Conservation (phyloP, 805 yeast species). For the Wickerhamiella hasegawae region DNA sequence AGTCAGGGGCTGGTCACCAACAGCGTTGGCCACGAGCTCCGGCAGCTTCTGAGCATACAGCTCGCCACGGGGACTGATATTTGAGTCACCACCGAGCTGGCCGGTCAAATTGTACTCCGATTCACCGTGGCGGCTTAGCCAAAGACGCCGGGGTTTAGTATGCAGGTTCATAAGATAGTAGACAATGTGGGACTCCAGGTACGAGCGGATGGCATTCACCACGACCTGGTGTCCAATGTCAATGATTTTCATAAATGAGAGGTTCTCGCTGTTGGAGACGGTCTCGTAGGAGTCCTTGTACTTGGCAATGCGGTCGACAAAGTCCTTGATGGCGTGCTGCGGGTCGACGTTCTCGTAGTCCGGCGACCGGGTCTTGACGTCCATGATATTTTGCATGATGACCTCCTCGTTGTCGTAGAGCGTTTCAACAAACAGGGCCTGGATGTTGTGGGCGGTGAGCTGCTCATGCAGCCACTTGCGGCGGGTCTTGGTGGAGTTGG, state of each 20-base stretch:
- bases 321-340: conserved; percentile 57
- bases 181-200: conserved; percentile 81
- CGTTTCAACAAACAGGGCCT: conserved; percentile 85
- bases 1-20: conserved; percentile 42
- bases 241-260: conserved; percentile 75
- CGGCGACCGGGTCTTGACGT: conserved; percentile 76
- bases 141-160: conserved; percentile 78
- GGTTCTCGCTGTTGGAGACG: conserved; percentile 31
- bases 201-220: conserved; percentile 73
- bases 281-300: conserved; percentile 70
- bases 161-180: conserved; percentile 93
- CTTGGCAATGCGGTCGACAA: conserved; percentile 52
- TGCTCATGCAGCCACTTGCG: conserved; percentile 41
- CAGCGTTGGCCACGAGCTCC: conserved; percentile 47
- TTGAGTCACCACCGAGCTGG: conserved; percentile 90
- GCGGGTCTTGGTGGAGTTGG: conserved; percentile 66
- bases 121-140: conserved; percentile 95
- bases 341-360: conserved; percentile 58
- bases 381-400: conserved; percentile 63
- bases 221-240: conserved; percentile 81
- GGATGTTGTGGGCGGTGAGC: conserved; percentile 33
- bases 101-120: conserved; percentile 84
- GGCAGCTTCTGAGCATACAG: conserved; percentile 73
- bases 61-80: conserved; percentile 68
- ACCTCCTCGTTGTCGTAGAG: conserved; percentile 74